Conservation (phyloP, 805 yeast species). For the Pichia phayaonensis region DNA sequence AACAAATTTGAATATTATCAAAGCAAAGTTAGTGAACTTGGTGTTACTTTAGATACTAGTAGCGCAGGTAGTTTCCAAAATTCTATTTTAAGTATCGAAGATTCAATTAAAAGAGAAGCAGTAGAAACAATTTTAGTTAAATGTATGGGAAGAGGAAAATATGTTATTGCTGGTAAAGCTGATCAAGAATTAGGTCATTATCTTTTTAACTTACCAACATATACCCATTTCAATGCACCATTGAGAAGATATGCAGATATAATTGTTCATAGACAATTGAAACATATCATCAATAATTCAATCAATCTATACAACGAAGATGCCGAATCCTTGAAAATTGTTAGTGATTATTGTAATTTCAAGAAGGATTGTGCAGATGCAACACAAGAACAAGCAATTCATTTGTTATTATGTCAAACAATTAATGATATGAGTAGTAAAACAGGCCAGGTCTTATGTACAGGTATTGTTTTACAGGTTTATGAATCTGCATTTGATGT, state of each 20-base stretch:
- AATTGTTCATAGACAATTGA: constrained; percentile 87
- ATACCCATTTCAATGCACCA: constrained; percentile 92
- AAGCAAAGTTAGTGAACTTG: constrained; percentile 58
- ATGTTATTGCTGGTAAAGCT: constrained; percentile 80
- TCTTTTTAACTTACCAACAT: constrained; percentile 72
- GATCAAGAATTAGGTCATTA: constrained; percentile 79
- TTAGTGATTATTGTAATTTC: constrained; percentile 90
- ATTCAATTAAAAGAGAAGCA: constrained; percentile 57
- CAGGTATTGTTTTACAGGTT: constrained; percentile 85
- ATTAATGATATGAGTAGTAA: constrained; percentile 63
- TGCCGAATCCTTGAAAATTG: constrained; percentile 63
- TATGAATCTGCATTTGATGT: constrained; percentile 96
- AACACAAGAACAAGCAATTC: constrained; percentile 94
- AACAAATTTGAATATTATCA: constrained; percentile 75
- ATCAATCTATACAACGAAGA: constrained; percentile 42
- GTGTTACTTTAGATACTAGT: constrained; percentile 65
- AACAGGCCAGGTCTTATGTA: constrained; percentile 75
- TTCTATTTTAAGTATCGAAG: constrained; percentile 58
- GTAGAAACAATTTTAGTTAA: constrained; percentile 75
- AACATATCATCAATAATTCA: constrained; percentile 43
- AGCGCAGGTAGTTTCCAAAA: constrained; percentile 63
- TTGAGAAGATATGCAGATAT: constrained; percentile 87
- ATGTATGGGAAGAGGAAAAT: constrained; percentile 78
- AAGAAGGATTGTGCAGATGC: constrained; percentile 88
- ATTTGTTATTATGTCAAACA: constrained; percentile 74